These are phyloP conservation scores for Boehmeria nivea DNA, from an alignment of 306 rosid genomes.

Conservation along the genomic window DNA sequence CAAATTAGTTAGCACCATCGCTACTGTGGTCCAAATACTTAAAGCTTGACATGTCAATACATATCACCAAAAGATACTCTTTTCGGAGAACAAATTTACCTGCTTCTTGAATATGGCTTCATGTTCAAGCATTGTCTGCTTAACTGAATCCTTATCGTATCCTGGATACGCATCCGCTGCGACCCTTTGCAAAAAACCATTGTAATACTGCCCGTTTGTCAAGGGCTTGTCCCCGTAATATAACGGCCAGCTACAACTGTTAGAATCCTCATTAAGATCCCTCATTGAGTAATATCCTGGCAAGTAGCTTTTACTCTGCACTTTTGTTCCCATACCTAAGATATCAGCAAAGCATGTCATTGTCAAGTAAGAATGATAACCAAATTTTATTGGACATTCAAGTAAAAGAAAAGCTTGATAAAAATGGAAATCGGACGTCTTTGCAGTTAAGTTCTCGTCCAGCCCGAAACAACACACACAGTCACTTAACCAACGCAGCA, in stretches of 20 bases:
- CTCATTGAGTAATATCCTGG: constrained; percentile 81
- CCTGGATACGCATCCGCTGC: constrained; percentile 43
- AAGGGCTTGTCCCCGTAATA: constrained; percentile 61
- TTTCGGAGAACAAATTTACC: constrained; percentile 49
- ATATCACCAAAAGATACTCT: too few species aligned
- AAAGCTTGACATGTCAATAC: too few species aligned
- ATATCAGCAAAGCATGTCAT: constrained; percentile 17
- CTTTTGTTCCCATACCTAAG: constrained; percentile 97
- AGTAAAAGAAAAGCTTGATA: too few species aligned
- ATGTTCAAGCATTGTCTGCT: constrained; percentile 84
- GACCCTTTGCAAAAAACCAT: constrained; percentile 45
- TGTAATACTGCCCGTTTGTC: constrained; percentile 57
- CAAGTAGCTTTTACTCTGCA: constrained; percentile 56
- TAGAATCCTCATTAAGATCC: constrained; percentile 95
- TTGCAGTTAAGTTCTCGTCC: too few species aligned
- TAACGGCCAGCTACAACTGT: constrained; percentile 79
- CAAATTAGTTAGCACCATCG: too few species aligned
- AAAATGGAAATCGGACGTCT: too few species aligned
- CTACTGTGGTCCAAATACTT: too few species aligned
- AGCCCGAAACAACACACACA: too few species aligned
- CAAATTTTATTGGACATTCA: too few species aligned
- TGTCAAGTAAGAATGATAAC: too few species aligned
- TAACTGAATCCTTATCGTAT: constrained; percentile 66
- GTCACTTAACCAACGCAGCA: neutral
- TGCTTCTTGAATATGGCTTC: constrained; percentile 77